Base-by-base conservation (phyloP, 2,329 filamentous ascomycete genomes). In the Pestalotiopsis sp. region DNA sequence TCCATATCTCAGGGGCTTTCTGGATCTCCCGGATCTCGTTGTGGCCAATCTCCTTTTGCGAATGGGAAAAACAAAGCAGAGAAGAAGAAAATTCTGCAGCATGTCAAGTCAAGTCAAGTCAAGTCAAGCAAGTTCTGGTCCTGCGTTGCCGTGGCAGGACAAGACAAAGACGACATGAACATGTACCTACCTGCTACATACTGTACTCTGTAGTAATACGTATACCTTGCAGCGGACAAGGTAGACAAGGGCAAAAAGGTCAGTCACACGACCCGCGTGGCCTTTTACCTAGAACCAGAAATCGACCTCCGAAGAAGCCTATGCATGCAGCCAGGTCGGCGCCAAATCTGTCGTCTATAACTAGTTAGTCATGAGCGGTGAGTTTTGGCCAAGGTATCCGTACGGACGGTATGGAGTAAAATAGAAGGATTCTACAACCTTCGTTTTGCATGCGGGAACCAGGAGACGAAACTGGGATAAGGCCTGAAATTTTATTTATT, bases 361-460 rank as follows among this genome's bases (percentile, higher is more conserved):
- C 36, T 66, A 41, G 23, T 61, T 52, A 56, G 52, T 38, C 52
- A 31, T 59, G 49, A 41, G 66, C 66, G 58, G 66, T 63, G 66
- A 67, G 66, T 67, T 67, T 67, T 58, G 66, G 17, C 17, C 20
- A 58, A 63, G 39, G 64, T 39, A 17, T 23, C 49, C 38, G 36
- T 41, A 9, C 38, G 59, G 17, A 23, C 12, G 62, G 14, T 49
- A n/a, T 49, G 13, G 41, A 49, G 41, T 49, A 49, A 49, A 36
- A 36, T 9, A 20, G n/a, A 52, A n/a, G 14, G 45, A 52, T 52
- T 52, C 45, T 9, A 52, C 45, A 20, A 52, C 45, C n/a, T 52
- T 52, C 45, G 45, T n/a, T 52, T 9, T 20, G 45, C 17, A 52
- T 52, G 45, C 45, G 45, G 45, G 45, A 52, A 52, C 45, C 45